These are phyloP conservation scores for Candida cerambycidarum DNA, from an alignment of 805 yeast species.

Conservation along the genomic window DNA sequence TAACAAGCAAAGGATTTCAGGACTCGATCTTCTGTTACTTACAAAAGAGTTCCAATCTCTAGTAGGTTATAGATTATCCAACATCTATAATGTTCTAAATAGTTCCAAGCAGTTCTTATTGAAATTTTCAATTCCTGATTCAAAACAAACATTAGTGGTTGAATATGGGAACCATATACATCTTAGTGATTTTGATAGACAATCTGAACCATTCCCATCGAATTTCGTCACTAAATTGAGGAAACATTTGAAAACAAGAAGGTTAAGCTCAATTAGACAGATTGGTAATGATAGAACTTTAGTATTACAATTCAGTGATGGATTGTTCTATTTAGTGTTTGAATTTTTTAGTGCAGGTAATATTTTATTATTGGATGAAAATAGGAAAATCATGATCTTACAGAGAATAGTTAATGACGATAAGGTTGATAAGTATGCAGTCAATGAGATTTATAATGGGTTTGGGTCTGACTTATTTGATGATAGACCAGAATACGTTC, in stretches of 20 bases:
- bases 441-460: slow-evolving; percentile 67
- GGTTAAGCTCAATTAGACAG: slow-evolving; percentile 72
- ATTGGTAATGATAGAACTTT: slow-evolving; percentile 80
- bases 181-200: slow-evolving; percentile 75
- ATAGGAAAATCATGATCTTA: slow-evolving; percentile 64
- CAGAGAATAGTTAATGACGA: slow-evolving; percentile 80
- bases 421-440: slow-evolving; percentile 63
- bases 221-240: slow-evolving; percentile 83
- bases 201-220: slow-evolving; percentile 78
- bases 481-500: slow-evolving; percentile 13
- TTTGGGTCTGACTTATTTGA: slow-evolving; percentile 55
- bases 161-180: slow-evolving; percentile 88
- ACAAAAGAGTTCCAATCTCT: slow-evolving; percentile 64
- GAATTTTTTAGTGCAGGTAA: slow-evolving; percentile 98
- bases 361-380: slow-evolving; percentile 70
- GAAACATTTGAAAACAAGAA: slow-evolving; percentile 78
- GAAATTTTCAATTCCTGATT: slow-evolving; percentile 81
- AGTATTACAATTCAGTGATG: slow-evolving; percentile 83
- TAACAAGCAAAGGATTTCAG: slow-evolving; percentile 75
- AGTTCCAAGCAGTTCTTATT: slow-evolving; percentile 72
- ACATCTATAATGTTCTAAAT: slow-evolving; percentile 77
- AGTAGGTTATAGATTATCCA: slow-evolving; percentile 70
- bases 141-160: slow-evolving; percentile 69
- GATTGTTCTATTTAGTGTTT: slow-evolving; percentile 69
- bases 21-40: slow-evolving; percentile 75